Conservation (phyloP, 2,329 filamentous ascomycete genomes). For the Aureobasidium vineae region DNA sequence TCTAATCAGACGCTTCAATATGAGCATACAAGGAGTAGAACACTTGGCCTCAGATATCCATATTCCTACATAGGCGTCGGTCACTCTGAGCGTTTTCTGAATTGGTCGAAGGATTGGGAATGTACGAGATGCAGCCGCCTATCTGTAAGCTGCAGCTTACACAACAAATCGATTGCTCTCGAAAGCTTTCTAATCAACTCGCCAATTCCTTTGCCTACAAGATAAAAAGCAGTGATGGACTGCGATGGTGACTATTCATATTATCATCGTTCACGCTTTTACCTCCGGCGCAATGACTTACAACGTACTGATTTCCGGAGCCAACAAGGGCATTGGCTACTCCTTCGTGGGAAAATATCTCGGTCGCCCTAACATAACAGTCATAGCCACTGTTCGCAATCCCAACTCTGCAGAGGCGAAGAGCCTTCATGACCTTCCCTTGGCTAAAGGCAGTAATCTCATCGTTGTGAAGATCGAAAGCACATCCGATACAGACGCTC, state of each 20-base stretch:
- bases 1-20: background rate
- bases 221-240: background rate
- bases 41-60: background rate
- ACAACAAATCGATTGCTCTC: background rate
- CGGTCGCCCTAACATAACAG: slow-evolving; percentile 24
- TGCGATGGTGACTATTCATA: background rate
- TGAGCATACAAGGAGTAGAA: background rate
- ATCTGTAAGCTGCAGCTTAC: background rate
- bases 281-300: background rate
- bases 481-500: slow-evolving; percentile 18
- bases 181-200: too few relatives aligned
- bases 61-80: background rate
- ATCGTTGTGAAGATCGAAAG: slow-evolving; percentile 29
- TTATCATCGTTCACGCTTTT: background rate
- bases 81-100: background rate
- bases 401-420: background rate
- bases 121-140: background rate
- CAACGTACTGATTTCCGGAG: background rate
- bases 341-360: slow-evolving; percentile 23
- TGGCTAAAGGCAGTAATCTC: slow-evolving; percentile 23
- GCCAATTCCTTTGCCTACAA: background rate
- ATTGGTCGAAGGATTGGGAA: background rate
- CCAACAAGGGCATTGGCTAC: slow-evolving; percentile 4
- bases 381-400: slow-evolving; percentile 29
- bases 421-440: slow-evolving; percentile 3